Evolutionary conservation across 345 rosid species (phyloP).

Genomic region (Camelina sativa): DNA sequence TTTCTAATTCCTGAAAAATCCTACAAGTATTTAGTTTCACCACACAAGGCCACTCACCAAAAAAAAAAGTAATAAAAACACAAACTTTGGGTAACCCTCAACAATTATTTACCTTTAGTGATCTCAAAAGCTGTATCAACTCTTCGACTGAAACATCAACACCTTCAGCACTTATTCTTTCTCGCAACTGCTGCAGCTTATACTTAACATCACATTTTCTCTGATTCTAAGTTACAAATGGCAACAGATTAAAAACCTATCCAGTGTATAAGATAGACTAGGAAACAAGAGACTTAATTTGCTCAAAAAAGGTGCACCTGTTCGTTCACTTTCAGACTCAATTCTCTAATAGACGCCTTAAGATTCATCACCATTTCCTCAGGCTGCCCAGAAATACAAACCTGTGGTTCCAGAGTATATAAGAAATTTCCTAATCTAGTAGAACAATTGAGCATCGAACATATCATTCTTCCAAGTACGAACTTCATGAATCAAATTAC

Average conservation of each 20-base stretch:
- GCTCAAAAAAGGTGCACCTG: slow-evolving; percentile 39
- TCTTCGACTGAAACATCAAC: slow-evolving; percentile 49
- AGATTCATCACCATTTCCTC: slow-evolving; percentile 42
- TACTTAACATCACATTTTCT: slow-evolving; percentile 46
- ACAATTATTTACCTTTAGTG: slow-evolving; percentile 51
- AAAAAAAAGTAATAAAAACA: not conserved
- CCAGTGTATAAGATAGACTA: not conserved
- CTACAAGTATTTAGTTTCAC: slow-evolving; percentile 18
- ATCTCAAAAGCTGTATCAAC: slow-evolving; percentile 51
- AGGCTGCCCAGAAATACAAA: slow-evolving; percentile 29
- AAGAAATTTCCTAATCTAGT: slow-evolving; percentile 20
- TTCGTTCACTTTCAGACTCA: slow-evolving; percentile 42
- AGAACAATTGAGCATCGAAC: slow-evolving; percentile 2
- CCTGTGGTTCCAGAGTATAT: slow-evolving; percentile 26
- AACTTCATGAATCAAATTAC: slow-evolving; percentile 20
- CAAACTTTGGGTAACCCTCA: not conserved
- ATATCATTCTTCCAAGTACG: not conserved
- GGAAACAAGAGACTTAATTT: not conserved
- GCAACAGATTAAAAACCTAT: slow-evolving; percentile 10
- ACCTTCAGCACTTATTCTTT: slow-evolving; percentile 44
- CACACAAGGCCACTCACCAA: slow-evolving; percentile 8
- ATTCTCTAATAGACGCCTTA: slow-evolving; percentile 46
- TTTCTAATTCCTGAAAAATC: slow-evolving; percentile 56
- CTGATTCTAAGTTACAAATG: slow-evolving; percentile 47
- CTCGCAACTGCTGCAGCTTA: slow-evolving; percentile 49